Conservation (phyloP, 139 green algal species). For the Closterium sp. region DNA sequence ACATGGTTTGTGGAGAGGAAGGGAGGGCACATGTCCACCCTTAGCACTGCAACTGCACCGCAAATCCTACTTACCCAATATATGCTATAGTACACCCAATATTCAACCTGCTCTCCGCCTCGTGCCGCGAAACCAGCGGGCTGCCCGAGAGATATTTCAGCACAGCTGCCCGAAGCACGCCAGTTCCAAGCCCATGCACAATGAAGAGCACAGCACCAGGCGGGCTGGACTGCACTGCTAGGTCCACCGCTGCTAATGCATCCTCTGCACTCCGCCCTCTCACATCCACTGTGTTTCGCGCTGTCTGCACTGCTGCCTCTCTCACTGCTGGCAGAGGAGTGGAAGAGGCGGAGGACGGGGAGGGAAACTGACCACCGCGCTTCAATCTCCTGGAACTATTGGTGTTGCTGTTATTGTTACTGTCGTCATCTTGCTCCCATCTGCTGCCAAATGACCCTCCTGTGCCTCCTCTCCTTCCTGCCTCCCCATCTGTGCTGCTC, state of each 20-base stretch:
- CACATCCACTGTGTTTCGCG: slow-evolving; percentile 34
- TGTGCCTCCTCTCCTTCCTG: no score
- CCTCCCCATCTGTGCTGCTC: no score
- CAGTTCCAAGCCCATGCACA: slow-evolving; percentile 38
- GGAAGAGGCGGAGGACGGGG: no score
- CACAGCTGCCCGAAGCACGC: slow-evolving; percentile 34
- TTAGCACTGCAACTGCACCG: no score
- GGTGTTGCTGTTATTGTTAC: no score
- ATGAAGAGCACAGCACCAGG: slow-evolving; percentile 33
- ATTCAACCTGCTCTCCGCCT: slow-evolving; percentile 8
- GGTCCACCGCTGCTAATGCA: slow-evolving; percentile 26
- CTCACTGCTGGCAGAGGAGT: not conserved
- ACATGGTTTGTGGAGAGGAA: no score
- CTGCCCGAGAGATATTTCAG: slow-evolving; percentile 25
- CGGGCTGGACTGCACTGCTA: not conserved
- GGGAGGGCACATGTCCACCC: no score
- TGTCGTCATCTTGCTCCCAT: no score
- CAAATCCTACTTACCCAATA: slow-evolving; percentile 14
- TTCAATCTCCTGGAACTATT: no score
- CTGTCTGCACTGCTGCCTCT: slow-evolving; percentile 31
- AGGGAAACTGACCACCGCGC: no score
- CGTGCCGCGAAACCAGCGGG: slow-evolving; percentile 19
- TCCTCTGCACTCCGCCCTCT: slow-evolving; percentile 41
- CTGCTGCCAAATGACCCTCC: no score
- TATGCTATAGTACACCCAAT: slow-evolving; percentile 38